Evolutionary conservation across 108 stramenopile species (phyloP).

Genomic region (Cyclotella baltica): DNA sequence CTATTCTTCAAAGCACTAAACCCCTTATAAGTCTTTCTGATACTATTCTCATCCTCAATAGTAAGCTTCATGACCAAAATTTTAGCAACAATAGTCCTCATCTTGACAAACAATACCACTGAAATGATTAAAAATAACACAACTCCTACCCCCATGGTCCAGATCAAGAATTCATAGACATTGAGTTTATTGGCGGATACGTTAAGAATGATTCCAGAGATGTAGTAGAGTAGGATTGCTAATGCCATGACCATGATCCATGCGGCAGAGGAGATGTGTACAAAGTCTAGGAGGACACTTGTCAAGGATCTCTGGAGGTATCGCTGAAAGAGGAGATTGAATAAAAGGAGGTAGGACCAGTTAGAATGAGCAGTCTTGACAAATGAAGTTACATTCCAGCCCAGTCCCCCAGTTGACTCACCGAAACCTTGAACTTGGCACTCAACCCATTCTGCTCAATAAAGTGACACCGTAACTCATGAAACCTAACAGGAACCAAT

Average conservation of each 20-base stretch:
- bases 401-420: background rate
- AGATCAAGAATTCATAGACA: constrained; percentile 41
- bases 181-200: constrained; percentile 24
- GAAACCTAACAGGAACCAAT: constrained; percentile 83
- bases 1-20: constrained; percentile 18
- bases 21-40: constrained; percentile 18
- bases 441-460: constrained; percentile 78
- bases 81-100: constrained; percentile 53
- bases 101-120: constrained; percentile 39
- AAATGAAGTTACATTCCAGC: background rate
- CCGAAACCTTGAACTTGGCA: constrained; percentile 73
- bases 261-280: constrained; percentile 74
- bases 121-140: constrained; percentile 25
- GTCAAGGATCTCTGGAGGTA: constrained; percentile 78
- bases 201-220: constrained; percentile 64
- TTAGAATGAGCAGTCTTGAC: background rate
- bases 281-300: constrained; percentile 68
- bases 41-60: background rate
- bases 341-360: background rate
- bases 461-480: constrained; percentile 86
- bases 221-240: constrained; percentile 72
- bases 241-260: constrained; percentile 79
- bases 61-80: constrained; percentile 34
- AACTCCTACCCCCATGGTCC: constrained; percentile 51
- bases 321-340: constrained; percentile 22